phyloP scores from a whole-genome alignment of 495 filamentous ascomycete genomes.

The Xylaria longipes region DNA sequence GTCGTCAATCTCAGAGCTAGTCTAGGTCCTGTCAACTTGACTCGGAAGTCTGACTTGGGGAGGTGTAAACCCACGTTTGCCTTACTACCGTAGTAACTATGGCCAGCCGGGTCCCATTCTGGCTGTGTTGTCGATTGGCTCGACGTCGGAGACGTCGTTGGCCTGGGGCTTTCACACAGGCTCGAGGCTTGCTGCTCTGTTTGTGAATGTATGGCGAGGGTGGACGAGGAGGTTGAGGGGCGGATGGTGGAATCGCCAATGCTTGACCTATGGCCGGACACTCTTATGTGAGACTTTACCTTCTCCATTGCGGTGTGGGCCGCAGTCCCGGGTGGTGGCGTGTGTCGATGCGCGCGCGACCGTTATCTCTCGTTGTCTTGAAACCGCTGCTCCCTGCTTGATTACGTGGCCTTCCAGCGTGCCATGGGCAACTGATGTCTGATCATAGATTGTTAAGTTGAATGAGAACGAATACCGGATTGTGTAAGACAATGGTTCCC shows the following conservation, averaged over 20 bases:
- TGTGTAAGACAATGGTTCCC: not conserved
- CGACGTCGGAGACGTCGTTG: constrained; percentile 18
- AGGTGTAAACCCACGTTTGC: constrained; percentile 11
- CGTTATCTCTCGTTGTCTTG: not conserved
- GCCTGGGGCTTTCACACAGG: constrained; percentile 1
- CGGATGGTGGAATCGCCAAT: not conserved
- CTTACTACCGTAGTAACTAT: constrained; percentile 10
- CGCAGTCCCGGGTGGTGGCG: not conserved
- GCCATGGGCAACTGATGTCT: not conserved
- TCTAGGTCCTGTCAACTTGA: constrained; percentile 10
- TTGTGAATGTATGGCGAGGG: constrained; percentile 8
- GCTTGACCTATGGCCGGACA: constrained; percentile 2
- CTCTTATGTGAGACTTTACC: not conserved
- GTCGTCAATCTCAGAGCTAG: constrained; percentile 19
- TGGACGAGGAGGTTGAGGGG: constrained; percentile 8
- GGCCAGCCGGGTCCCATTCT: constrained; percentile 8
- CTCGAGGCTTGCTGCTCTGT: constrained; percentile 9
- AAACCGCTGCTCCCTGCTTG: not conserved
- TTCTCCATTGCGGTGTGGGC: constrained; percentile 6
- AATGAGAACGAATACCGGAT: not conserved
- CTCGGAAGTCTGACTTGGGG: not conserved
- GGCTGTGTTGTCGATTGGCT: constrained; percentile 7
- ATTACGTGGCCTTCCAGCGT: not conserved
- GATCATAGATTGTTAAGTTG: not conserved
- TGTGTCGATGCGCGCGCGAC: not conserved